Evolutionary conservation across 805 yeast genomes (phyloP).

Genomic region (Pichia kluyveri): DNA sequence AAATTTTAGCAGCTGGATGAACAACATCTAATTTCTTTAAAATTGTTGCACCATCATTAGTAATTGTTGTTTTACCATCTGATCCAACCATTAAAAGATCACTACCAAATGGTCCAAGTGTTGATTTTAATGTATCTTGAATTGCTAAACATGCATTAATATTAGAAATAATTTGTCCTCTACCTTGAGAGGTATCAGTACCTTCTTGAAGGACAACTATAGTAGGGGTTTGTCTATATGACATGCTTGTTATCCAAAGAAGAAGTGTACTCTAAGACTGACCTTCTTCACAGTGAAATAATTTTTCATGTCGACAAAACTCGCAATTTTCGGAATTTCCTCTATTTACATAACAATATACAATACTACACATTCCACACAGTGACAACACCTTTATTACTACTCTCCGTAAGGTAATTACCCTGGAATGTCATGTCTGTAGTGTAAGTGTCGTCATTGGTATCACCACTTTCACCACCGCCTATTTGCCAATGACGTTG

Average conservation of each 20-base stretch:
- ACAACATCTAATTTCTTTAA: constrained; percentile 86
- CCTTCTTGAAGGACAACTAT: constrained; percentile 97
- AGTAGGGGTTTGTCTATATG: constrained; percentile 94
- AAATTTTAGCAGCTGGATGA: constrained; percentile 95
- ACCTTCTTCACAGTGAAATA: no score
- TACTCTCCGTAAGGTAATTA: constrained; percentile 61
- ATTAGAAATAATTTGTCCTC: constrained; percentile 89
- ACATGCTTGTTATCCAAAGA: constrained; percentile 37
- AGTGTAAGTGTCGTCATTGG: background rate
- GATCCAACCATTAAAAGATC: constrained; percentile 80
- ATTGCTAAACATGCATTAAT: constrained; percentile 96
- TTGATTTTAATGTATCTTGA: constrained; percentile 90
- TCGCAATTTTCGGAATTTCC: background rate
- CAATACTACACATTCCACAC: constrained; percentile 43
- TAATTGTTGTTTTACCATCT: constrained; percentile 83
- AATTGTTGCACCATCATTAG: constrained; percentile 98
- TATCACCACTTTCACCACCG: constrained; percentile 18
- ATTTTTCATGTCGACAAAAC: background rate
- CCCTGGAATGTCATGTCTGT: constrained; percentile 34
- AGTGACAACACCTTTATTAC: constrained; percentile 49
- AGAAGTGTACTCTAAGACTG: background rate
- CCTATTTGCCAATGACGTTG: constrained; percentile 49
- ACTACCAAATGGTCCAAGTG: constrained; percentile 95
- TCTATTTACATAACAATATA: background rate
- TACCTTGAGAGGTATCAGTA: constrained; percentile 93